phyloP scores from a whole-genome alignment of 306 rosid species.

The Gastrolobium villosum region DNA sequence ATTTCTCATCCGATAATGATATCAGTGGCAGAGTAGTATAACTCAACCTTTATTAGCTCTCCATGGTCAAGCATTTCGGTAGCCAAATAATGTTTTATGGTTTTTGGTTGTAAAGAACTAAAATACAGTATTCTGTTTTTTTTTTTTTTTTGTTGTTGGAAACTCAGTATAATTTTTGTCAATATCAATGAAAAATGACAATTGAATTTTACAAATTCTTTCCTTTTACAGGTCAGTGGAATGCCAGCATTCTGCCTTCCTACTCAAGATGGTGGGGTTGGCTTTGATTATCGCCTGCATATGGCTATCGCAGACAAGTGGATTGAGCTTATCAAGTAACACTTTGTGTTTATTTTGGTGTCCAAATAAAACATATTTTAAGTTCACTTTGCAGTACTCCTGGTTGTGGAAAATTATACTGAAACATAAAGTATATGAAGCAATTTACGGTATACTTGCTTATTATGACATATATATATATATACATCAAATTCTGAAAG shows the following conservation, averaged over 20 bases:
- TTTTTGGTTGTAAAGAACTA: slow-evolving; percentile 16
- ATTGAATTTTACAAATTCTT: slow-evolving; percentile 7
- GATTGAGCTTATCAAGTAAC: slow-evolving; percentile 94
- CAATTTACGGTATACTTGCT: too few species aligned
- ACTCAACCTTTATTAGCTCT: slow-evolving; percentile 21
- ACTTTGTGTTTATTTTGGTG: slow-evolving; percentile 36
- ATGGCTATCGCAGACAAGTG: slow-evolving; percentile 99
- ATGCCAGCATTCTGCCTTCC: slow-evolving; percentile 96
- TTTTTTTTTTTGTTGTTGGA: background rate
- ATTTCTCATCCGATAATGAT: too few species aligned
- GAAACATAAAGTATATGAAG: too few species aligned
- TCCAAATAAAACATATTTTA: slow-evolving; percentile 38
- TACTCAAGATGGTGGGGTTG: slow-evolving; percentile 86
- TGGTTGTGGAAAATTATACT: slow-evolving; percentile 27
- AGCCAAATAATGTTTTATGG: background rate
- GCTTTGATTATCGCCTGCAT: slow-evolving; percentile 95
- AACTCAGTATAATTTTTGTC: too few species aligned
- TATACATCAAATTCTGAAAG: slow-evolving; percentile 28
- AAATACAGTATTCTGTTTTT: slow-evolving; percentile 10
- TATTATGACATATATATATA: background rate
- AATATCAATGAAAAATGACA: too few species aligned
- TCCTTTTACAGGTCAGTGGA: slow-evolving; percentile 90
- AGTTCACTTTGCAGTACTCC: slow-evolving; percentile 33
- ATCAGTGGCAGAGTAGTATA: too few species aligned
- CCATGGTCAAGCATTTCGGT: slow-evolving; percentile 32